phyloP scores from a whole-genome alignment of 129 eudicot species.

The Saussurea involucrata region DNA sequence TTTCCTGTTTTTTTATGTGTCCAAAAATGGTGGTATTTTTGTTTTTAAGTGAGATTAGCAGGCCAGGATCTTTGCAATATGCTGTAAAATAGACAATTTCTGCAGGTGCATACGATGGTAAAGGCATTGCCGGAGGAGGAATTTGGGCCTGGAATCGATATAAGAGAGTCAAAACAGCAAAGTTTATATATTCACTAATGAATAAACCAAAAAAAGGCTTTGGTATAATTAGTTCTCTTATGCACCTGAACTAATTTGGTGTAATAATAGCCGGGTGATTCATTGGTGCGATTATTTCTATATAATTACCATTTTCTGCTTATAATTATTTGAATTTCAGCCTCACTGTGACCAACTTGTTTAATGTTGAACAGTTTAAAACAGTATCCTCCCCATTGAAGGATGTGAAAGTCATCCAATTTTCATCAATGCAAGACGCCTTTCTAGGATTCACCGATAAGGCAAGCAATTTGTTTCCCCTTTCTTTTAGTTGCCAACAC shows the following conservation, averaged over 20 bases:
- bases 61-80: no score
- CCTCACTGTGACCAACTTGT: slow-evolving; percentile 7
- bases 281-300: background rate
- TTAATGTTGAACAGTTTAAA: slow-evolving; percentile 63
- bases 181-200: no score
- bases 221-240: no score
- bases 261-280: no score
- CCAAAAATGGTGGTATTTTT: background rate
- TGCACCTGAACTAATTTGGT: background rate
- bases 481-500: background rate
- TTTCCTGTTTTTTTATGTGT: no score
- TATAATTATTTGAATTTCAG: background rate
- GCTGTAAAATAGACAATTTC: background rate
- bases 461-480: slow-evolving; percentile 36
- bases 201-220: no score
- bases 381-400: no score
- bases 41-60: no score
- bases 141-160: slow-evolving; percentile 65
- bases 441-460: slow-evolving; percentile 75
- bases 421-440: slow-evolving; percentile 94
- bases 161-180: no score
- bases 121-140: slow-evolving; percentile 66
- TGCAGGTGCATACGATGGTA: slow-evolving; percentile 80
- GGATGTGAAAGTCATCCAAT: no score
- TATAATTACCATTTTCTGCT: background rate